Percentiles rank a stretch among this genome's conserved stretches.
Evolutionary conservation across 352 stramenopile genomes (phyloP).

Genomic region (Globisporangium yorkense): DNA sequence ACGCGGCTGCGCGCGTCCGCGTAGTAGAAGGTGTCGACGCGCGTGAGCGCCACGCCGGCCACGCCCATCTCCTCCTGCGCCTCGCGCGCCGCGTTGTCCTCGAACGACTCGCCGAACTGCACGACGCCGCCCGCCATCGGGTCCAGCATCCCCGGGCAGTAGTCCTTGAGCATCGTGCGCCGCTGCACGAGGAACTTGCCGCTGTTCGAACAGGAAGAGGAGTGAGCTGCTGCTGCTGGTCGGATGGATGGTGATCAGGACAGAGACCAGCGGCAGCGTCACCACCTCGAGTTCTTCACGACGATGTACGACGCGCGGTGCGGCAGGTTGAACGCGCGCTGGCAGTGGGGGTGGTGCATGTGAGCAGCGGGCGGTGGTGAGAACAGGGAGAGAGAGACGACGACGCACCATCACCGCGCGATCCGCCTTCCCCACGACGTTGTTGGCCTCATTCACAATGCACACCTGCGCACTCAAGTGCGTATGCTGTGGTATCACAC

Average conservation of each 20-base stretch:
- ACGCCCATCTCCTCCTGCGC: conserved; percentile 84
- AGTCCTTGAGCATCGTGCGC: conserved; percentile 86
- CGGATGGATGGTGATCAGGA: not conserved
- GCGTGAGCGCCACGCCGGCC: conserved; percentile 38
- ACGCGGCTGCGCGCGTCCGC: conserved; percentile 48
- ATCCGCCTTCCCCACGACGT: conserved; percentile 78
- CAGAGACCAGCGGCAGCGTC: not conserved
- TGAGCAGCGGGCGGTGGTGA: not conserved
- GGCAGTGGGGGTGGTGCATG: not conserved
- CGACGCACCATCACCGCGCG: conserved; percentile 67
- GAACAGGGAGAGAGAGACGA: not conserved
- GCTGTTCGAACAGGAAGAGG: conserved; percentile 17
- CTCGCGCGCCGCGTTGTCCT: conserved; percentile 63
- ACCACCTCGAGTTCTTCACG: conserved; percentile 68
- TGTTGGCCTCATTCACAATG: conserved; percentile 78
- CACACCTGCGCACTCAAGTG: conserved; percentile 42
- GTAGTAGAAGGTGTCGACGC: conserved; percentile 70
- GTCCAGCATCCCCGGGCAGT: conserved; percentile 80
- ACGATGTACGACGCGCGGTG: conserved; percentile 86
- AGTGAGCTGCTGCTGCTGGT: not conserved
- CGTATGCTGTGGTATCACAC: too few species aligned
- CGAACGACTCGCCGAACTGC: conserved; percentile 65
- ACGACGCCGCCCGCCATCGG: conserved; percentile 81
- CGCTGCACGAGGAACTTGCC: conserved; percentile 81
- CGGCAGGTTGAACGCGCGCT: conserved; percentile 74